Evolutionary conservation across 352 stramenopile species (phyloP).

Genomic region (Pythium dissotocum): DNA sequence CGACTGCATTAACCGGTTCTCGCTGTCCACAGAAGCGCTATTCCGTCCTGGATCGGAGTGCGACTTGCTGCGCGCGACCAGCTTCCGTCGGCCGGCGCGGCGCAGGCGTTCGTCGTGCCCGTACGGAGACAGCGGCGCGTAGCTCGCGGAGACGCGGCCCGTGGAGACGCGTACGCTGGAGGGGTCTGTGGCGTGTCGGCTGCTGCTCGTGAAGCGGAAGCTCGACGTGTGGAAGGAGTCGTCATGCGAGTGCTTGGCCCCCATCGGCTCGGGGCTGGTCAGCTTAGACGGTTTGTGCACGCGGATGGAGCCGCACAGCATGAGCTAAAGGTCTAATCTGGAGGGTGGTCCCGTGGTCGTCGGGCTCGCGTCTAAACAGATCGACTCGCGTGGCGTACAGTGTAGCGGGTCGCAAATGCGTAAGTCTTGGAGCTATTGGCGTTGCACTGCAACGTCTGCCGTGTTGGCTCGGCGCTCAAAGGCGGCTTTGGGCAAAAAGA

Average conservation of each 20-base stretch:
- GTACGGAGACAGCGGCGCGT: constrained; percentile 7
- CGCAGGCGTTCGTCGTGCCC: constrained; percentile 20
- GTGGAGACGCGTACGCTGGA: constrained; percentile 12
- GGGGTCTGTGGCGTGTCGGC: neutral
- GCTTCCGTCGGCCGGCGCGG: constrained; percentile 16
- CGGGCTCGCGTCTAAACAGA: neutral
- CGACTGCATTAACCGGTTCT: constrained; percentile 8
- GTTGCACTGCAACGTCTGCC: constrained; percentile 13
- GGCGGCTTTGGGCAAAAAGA: constrained; percentile 10
- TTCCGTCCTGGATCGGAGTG: constrained; percentile 17
- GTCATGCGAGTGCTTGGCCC: constrained; percentile 18
- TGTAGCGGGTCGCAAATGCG: neutral
- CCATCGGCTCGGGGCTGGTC: constrained; percentile 14
- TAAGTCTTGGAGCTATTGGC: neutral
- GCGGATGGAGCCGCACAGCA: constrained; percentile 21
- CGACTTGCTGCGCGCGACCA: constrained; percentile 17
- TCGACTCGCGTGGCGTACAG: neutral
- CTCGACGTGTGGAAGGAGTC: constrained; percentile 11
- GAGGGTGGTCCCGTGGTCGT: neutral
- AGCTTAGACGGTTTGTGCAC: constrained; percentile 12
- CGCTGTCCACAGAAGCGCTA: constrained; percentile 6
- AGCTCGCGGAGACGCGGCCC: constrained; percentile 18
- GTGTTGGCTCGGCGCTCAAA: constrained; percentile 6
- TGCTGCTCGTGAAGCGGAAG: neutral
- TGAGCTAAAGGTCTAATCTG: constrained; percentile 5